Base-by-base conservation (phyloP, 495 filamentous ascomycete species). In the Aspergillus mulundensis region DNA sequence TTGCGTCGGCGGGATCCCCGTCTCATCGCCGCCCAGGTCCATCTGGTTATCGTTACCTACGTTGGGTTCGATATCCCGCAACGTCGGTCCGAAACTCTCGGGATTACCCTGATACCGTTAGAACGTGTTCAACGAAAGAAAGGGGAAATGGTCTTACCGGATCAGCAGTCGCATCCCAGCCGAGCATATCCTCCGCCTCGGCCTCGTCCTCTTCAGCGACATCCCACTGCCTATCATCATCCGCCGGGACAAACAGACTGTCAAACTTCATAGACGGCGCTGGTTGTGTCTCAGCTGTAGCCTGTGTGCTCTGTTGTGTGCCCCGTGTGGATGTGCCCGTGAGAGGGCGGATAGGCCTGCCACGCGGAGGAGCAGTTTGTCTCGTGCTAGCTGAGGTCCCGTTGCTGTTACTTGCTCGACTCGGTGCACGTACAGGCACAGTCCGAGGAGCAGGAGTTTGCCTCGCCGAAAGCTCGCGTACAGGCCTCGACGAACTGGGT, bases 171-270 rank as follows among this genome's bases (percentile, higher is more conserved):
- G 85, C 81, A 74, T 95, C 85, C 91, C 92, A 97, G 25, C 86
- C 85, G 28, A 96, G 76, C 47, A 83, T 85, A 54, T 88, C 89
- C 39, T 91, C 85, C 21, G 85, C 78, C 62, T 63, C 56, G 21
- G 43, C 54, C 40, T 90, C 86, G 16, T 88, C 84, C 18, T 86
- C 82, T 51, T 88, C 84, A 34, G 84, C 77, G 2, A 91, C 91
- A 67, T 94, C 89, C 91, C 91, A 97, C 61, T 80, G 75, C 34
- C 72, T 66, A 59, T 91, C 85, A 59, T 93, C 89, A 55, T 90
- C 87, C 36, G 80, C 80, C 15, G 83, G 80, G 19, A 95, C 81
- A 61, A 96, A 96, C 2, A 96, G 78, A 47, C 87, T 88, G 28
- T 93, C 84, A 8, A 82, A 81, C 39, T 83, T 77, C 32, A 87